Evolutionary conservation across 768 basidiomycete genomes (phyloP).

Genomic region (Pulveroboletus sp.): DNA sequence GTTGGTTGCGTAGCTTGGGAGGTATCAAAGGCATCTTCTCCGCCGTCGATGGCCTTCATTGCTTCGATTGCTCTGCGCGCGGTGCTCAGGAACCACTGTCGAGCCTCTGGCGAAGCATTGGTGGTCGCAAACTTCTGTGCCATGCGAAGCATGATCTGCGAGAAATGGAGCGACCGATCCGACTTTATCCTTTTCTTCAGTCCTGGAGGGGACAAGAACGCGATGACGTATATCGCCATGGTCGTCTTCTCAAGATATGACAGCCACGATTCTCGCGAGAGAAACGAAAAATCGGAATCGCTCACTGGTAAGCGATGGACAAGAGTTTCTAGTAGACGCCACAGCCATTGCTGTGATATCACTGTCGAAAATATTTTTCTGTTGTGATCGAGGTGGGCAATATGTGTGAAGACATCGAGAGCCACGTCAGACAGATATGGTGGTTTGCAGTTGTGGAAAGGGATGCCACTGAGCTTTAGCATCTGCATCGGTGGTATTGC

Average conservation of each 20-base stretch:
- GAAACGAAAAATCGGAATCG: conserved; percentile 68
- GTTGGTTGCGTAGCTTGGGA: conserved; percentile 55
- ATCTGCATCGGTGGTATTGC: conserved; percentile 57
- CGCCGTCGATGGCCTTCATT: conserved; percentile 75
- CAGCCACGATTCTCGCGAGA: conserved; percentile 64
- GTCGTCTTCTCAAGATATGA: conserved; percentile 75
- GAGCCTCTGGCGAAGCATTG: conserved; percentile 46
- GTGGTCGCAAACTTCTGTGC: conserved; percentile 57
- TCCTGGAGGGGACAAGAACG: conserved; percentile 74
- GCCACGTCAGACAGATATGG: conserved; percentile 66
- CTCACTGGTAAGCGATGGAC: conserved; percentile 81
- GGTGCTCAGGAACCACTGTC: conserved; percentile 49
- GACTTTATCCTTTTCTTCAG: conserved; percentile 68
- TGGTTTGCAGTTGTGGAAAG: conserved; percentile 45
- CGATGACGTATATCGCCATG: conserved; percentile 81
- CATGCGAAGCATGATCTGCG: conserved; percentile 66
- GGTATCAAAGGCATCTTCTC: conserved; percentile 68
- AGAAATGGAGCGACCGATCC: conserved; percentile 64
- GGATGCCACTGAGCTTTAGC: conserved; percentile 49
- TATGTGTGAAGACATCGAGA: conserved; percentile 79
- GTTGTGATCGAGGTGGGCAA: conserved; percentile 74
- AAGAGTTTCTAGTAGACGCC: conserved; percentile 62
- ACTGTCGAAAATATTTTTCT: conserved; percentile 64
- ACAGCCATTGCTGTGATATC: conserved; percentile 55
- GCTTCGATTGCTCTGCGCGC: conserved; percentile 70